Base-by-base conservation (phyloP, 352 stramenopile genomes). In the Phytophthora boehmeriae region DNA sequence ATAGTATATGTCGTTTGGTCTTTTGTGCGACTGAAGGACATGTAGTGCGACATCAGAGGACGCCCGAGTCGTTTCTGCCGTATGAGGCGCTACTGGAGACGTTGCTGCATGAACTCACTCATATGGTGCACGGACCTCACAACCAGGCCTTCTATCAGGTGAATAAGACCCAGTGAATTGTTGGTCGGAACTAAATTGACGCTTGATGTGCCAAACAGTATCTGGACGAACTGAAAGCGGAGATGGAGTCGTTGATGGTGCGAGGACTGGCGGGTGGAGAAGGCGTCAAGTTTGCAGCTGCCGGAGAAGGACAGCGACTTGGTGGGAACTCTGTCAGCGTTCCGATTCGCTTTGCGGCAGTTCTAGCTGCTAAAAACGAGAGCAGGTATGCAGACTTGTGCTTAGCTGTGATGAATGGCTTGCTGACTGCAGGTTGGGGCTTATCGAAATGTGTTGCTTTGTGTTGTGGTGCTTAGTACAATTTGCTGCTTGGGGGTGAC, bases 81-180 rank as follows among this genome's bases (percentile, higher is more conserved):
- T 89, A 86, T 22, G 76, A 91, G 36, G 76, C 75, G 9, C 54
- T 91, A 43, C 65, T 91, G 9, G 78, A 82, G 64, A 89, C 82
- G n/a, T 75, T 90, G 67, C 66, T 91, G 60, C 82, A 89, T 42
- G 82, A 91, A 47, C 78, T 91, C 41, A 84, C 80, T 8, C 82
- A 91, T 63, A 89, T 89, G 78, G 73, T 75, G 11, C 73, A 89
- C 32, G 80, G 82, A 10, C 80, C 80, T 0, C 82, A 91, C 60
- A 86, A 91, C 47, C 63, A 81, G 20, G 76, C 64, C 5, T 91
- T 91, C 48, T 91, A 91, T 66, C n/a, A 44, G 38, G 38, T 22
- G n/a, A 41, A 17, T 41, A 44, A 22, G n/a, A 44, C 5, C n/a
- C 38, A 11, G 6, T 19, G 38, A 20, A 44, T 22, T 10, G 19